Conservation (phyloP, 768 basidiomycete species). For the Panaeolus papilionaceus region DNA sequence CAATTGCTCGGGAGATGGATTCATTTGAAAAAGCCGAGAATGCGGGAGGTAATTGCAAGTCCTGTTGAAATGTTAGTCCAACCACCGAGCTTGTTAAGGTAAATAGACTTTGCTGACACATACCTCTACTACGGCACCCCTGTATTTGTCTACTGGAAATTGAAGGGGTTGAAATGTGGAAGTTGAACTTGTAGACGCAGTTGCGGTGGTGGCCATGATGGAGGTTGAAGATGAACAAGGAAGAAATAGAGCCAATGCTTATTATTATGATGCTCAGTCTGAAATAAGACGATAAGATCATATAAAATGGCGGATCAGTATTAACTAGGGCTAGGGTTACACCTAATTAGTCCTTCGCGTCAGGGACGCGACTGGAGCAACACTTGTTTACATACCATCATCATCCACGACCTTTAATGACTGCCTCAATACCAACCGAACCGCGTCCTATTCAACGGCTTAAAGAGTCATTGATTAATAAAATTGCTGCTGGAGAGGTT, state of each 20-base stretch:
- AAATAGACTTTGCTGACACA: slow-evolving; percentile 17
- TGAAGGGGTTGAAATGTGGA: slow-evolving; percentile 23
- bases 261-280: background rate
- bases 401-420: slow-evolving; percentile 12
- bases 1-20: slow-evolving; percentile 76
- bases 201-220: slow-evolving; percentile 29
- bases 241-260: slow-evolving; percentile 15
- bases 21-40: slow-evolving; percentile 80
- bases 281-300: slow-evolving; percentile 13
- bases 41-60: slow-evolving; percentile 86
- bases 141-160: slow-evolving; percentile 60
- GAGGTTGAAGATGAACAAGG: slow-evolving; percentile 13
- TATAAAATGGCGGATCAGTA: slow-evolving; percentile 14
- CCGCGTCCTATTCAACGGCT: slow-evolving; percentile 78
- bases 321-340: slow-evolving; percentile 18
- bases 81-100: slow-evolving; percentile 1
- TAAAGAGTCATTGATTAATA: slow-evolving; percentile 85
- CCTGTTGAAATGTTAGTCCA: slow-evolving; percentile 43
- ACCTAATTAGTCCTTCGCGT: slow-evolving; percentile 16
- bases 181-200: slow-evolving; percentile 23
- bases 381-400: background rate
- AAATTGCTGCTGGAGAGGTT: slow-evolving; percentile 86
- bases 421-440: slow-evolving; percentile 32
- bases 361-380: background rate
- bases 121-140: slow-evolving; percentile 93